phyloP scores from a whole-genome alignment of 495 filamentous ascomycete genomes.

The Tuber calosporum region DNA sequence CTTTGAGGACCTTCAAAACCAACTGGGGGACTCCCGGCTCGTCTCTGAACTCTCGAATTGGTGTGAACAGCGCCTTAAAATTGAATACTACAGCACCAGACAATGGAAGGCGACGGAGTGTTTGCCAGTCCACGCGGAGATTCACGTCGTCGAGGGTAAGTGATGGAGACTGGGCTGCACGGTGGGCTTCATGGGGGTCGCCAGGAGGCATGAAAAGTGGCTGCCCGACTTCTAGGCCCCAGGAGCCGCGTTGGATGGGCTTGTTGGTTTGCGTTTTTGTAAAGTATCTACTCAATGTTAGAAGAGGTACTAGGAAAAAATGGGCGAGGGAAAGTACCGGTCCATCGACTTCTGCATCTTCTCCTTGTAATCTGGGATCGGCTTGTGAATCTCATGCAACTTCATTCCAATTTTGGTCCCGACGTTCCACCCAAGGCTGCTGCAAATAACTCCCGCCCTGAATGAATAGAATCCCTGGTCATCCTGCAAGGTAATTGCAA shows the following conservation, averaged over 20 bases:
- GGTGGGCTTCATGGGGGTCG: slow-evolving; percentile 58
- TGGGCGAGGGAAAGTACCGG: slow-evolving; percentile 47
- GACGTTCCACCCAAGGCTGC: slow-evolving; percentile 73
- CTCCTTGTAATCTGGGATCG: slow-evolving; percentile 81
- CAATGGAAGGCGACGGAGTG: slow-evolving; percentile 70
- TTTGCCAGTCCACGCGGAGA: slow-evolving; percentile 91
- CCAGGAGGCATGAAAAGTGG: slow-evolving; percentile 73
- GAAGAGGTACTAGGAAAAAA: neutral
- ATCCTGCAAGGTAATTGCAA: slow-evolving; percentile 70
- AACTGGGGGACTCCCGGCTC: slow-evolving; percentile 69
- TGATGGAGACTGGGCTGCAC: slow-evolving; percentile 51
- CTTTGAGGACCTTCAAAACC: slow-evolving; percentile 58
- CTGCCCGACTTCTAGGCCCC: slow-evolving; percentile 71
- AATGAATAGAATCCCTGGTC: slow-evolving; percentile 66
- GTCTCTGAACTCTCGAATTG: slow-evolving; percentile 61
- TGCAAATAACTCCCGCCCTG: slow-evolving; percentile 72
- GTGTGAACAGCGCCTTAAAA: slow-evolving; percentile 85
- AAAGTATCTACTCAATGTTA: slow-evolving; percentile 56
- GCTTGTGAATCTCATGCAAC: slow-evolving; percentile 66
- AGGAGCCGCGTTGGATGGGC: slow-evolving; percentile 81
- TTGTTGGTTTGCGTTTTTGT: slow-evolving; percentile 64
- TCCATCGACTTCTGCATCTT: slow-evolving; percentile 90
- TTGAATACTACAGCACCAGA: slow-evolving; percentile 75
- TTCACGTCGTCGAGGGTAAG: slow-evolving; percentile 56
- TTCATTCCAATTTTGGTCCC: slow-evolving; percentile 65